Conservation (phyloP, 164 flowering plant genomes). For the Sedum album region DNA sequence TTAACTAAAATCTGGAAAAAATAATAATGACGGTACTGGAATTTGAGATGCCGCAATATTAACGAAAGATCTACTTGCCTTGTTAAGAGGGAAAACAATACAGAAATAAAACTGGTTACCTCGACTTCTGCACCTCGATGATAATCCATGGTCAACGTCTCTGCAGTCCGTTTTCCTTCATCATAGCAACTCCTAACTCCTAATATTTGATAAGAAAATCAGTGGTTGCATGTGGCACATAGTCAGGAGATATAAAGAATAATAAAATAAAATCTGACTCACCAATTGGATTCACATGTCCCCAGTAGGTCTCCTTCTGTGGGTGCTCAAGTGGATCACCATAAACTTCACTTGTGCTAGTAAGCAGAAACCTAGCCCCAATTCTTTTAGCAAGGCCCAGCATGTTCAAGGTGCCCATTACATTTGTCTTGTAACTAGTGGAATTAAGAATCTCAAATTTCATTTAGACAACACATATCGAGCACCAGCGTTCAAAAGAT, state of each 20-base stretch:
- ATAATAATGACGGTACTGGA: not conserved
- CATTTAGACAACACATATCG: not conserved
- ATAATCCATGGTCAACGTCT: slow-evolving; percentile 12
- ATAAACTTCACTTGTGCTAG: slow-evolving; percentile 92
- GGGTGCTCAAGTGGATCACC: slow-evolving; percentile 97
- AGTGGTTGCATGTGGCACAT: not conserved
- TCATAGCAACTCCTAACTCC: slow-evolving; percentile 5
- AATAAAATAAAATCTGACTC: slow-evolving; percentile 10
- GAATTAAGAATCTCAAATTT: not conserved
- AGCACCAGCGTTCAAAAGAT: too few relatives aligned
- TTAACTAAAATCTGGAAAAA: too few relatives aligned
- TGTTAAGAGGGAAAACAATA: not conserved
- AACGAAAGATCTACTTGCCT: not conserved
- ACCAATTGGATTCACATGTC: slow-evolving; percentile 94
- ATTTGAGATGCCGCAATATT: not conserved
- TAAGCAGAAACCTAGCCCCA: slow-evolving; percentile 39
- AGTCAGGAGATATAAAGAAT: not conserved
- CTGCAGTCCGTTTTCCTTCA: slow-evolving; percentile 89
- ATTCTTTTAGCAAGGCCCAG: slow-evolving; percentile 66
- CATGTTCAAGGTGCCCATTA: slow-evolving; percentile 91
- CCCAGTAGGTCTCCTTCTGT: slow-evolving; percentile 92
- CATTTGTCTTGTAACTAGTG: slow-evolving; percentile 66
- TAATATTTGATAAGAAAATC: not conserved
- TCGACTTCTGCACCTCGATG: not conserved
- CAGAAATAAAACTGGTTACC: not conserved